phyloP scores from a whole-genome alignment of 2,329 filamentous ascomycete species.

The Immersiporthe knoxdaviesiana region DNA sequence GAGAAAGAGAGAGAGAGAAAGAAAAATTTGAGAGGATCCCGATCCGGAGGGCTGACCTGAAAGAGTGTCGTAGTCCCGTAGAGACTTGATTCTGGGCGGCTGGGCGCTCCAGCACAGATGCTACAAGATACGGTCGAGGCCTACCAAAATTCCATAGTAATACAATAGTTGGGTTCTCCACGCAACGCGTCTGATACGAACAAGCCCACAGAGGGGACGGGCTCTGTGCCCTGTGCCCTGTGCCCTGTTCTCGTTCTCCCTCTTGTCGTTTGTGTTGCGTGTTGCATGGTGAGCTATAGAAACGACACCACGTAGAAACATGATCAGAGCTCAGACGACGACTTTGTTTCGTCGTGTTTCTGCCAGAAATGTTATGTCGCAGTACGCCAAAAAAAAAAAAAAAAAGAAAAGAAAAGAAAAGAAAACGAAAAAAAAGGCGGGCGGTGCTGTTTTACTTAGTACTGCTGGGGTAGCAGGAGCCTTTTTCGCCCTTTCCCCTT shows the following conservation, averaged over 20 bases:
- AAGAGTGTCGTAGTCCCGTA: not conserved
- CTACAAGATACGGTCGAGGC: not conserved
- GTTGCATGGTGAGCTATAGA: not conserved
- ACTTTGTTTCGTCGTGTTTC: not conserved
- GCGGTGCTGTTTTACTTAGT: not conserved
- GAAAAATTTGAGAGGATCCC: not conserved
- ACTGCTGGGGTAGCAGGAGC: not conserved
- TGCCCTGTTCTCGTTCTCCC: not conserved
- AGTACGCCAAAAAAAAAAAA: too few species aligned
- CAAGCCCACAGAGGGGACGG: not conserved
- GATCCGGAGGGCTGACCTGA: not conserved
- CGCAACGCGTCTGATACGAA: not conserved
- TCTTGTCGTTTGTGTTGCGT: not conserved
- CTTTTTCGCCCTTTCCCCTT: not conserved
- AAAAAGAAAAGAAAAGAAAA: too few species aligned
- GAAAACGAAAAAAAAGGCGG: not conserved
- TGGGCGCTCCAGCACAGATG: slow-evolving; percentile 4
- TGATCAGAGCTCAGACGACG: slow-evolving; percentile 2
- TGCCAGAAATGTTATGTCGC: not conserved
- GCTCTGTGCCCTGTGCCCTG: not conserved
- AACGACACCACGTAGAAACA: not conserved
- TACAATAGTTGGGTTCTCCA: not conserved
- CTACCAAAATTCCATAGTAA: not conserved
- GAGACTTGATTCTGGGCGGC: not conserved
- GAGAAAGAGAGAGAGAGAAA: too few species aligned